Conservation (phyloP, 176 grass and related monocot genomes). For the Hsuehochloa calcarea region DNA sequence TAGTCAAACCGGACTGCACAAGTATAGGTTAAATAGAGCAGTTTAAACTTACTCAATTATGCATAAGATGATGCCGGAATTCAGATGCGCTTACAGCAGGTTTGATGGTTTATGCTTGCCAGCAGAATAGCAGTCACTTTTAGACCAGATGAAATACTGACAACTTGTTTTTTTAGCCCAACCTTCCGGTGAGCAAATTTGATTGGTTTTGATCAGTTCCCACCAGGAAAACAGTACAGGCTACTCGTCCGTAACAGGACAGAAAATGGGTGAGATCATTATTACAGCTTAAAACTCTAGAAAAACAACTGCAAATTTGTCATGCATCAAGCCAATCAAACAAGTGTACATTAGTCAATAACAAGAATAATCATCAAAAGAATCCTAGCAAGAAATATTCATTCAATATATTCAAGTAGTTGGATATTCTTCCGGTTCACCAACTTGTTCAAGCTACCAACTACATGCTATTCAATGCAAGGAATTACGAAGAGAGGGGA, state of each 20-base stretch:
- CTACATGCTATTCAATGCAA: conserved; percentile 7
- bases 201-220: conserved; percentile 20
- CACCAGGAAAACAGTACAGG: background rate
- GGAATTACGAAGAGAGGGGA: background rate
- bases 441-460: conserved; percentile 36
- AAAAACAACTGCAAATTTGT: conserved; percentile 4
- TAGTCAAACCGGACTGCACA: background rate
- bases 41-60: background rate
- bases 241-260: background rate
- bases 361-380: conserved; percentile 15
- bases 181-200: background rate
- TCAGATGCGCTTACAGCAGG: background rate
- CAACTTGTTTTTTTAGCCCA: background rate
- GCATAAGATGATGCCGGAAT: background rate
- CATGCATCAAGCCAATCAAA: conserved; percentile 28
- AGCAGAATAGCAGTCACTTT: conserved; percentile 1
- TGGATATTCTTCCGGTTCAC: conserved; percentile 9
- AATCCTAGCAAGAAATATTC: conserved; percentile 18
- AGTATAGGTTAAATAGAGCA: background rate
- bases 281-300: conserved; percentile 5
- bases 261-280: background rate
- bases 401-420: conserved; percentile 33
- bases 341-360: background rate
- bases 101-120: background rate
- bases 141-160: background rate